Evolutionary conservation across 2,329 filamentous ascomycete species (phyloP), one percentile per base, ranked within the genome.

Genomic region (Fusarium sp.): DNA sequence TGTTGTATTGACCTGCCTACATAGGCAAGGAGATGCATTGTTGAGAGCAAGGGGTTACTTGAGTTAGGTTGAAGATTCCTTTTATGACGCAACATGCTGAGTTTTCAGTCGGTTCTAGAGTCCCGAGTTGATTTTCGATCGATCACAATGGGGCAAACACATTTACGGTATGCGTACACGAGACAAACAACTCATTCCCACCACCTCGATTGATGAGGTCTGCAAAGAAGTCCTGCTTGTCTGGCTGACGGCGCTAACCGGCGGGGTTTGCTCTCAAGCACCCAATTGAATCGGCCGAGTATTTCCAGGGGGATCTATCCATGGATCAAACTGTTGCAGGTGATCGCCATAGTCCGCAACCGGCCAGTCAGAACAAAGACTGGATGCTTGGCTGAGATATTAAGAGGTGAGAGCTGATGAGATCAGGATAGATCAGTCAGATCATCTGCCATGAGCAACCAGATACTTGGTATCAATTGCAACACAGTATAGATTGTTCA

Each of bases 311-410:
- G 43, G 60, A 44, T 26, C 51, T 52, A 46, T 54, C 19, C 44
- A 47, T 64, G 51, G 54, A 66, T 63, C 33, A 60, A 39, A 62
- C 36, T 57, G 58, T 53, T 62, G 62, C 46, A 51, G 49, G 38
- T 55, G 62, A 67, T 70, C 57, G 42, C 26, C 62, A 50, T 34
- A 46, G 62, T 67, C 67, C 54, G 51, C 53, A 70, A 60, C 67
- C 57, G 63, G 67, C 67, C 67, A 70, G 46, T 64, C 42, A 68
- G 63, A 46, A 56, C 31, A 44, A 50, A 59, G 58, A 44, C 24
- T 42, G 43, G 36, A 21, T 36, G 34, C 44, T 64, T 70, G 67
- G 50, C 51, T 36, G 43, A 53, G 46, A 46, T 54, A 52, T 53
- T 39, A 66, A 44, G 56, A 66, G 55, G 49, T 63, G 46, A 44